These are phyloP conservation scores for Amaranthus tricolor DNA, from an alignment of 179 eudicot species.

Conservation along the genomic window DNA sequence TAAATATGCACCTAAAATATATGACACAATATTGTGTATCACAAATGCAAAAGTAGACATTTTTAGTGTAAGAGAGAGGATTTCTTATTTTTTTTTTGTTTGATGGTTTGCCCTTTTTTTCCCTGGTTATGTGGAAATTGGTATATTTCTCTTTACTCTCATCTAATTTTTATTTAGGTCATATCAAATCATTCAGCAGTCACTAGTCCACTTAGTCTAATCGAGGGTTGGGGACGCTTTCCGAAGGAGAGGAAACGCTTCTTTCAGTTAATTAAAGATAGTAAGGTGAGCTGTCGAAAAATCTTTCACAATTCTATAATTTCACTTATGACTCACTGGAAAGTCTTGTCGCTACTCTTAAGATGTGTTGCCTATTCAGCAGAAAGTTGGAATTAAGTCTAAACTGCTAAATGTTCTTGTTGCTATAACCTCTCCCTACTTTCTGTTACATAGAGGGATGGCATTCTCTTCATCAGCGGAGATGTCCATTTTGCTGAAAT, in stretches of 20 bases:
- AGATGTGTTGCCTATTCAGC: neutral
- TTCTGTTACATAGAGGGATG: constrained; percentile 46
- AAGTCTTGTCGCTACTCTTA: neutral
- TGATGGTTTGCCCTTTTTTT: neutral
- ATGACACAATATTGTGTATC: neutral
- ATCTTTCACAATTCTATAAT: neutral
- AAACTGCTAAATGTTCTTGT: constrained; percentile 7
- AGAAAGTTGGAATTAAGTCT: neutral
- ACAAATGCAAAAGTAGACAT: neutral
- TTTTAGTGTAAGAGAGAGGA: neutral
- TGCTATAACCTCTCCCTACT: constrained; percentile 2
- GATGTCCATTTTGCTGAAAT: constrained; percentile 84
- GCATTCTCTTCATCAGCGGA: constrained; percentile 67
- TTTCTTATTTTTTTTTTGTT: neutral
- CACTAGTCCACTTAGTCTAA: constrained; percentile 49
- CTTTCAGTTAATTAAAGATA: constrained; percentile 55
- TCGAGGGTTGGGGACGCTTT: constrained; percentile 72
- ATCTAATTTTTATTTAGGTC: constrained; percentile 39
- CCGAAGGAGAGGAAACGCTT: constrained; percentile 63
- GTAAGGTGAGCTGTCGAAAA: constrained; percentile 46
- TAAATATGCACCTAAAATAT: neutral
- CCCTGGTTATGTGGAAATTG: neutral
- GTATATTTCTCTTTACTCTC: neutral
- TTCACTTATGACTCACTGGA: neutral
- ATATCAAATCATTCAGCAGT: constrained; percentile 65